Percentiles rank a stretch among this genome's conserved stretches.
phyloP scores from a whole-genome alignment of 1,139 yeast genomes.

The Geotrichum restrictum region DNA sequence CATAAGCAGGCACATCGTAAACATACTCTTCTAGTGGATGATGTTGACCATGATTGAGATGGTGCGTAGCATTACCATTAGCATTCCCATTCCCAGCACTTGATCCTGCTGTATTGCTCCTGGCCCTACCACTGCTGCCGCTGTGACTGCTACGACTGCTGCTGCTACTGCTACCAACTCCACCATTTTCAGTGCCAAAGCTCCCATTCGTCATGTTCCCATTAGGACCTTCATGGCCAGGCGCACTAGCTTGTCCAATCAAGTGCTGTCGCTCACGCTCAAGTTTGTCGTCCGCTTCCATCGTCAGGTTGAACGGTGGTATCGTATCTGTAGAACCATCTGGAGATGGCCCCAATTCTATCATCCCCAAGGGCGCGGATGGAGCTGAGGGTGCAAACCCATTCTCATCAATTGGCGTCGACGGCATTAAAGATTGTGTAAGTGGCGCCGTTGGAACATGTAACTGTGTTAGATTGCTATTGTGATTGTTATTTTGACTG shows the following conservation, averaged over 20 bases:
- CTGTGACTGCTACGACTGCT: background rate
- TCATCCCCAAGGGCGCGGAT: background rate
- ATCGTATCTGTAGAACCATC: too few relatives aligned
- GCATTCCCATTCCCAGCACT: too few relatives aligned
- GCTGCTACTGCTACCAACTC: background rate
- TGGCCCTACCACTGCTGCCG: background rate
- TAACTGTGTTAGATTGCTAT: too few relatives aligned
- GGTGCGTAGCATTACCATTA: too few relatives aligned
- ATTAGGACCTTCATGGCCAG: background rate
- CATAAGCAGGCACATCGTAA: conserved; percentile 20
- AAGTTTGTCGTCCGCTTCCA: conserved; percentile 11
- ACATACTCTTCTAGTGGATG: conserved; percentile 12
- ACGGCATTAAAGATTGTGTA: too few relatives aligned
- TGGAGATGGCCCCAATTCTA: too few relatives aligned
- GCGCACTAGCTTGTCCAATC: conserved; percentile 5
- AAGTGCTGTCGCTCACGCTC: conserved; percentile 16
- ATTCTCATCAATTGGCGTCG: too few relatives aligned
- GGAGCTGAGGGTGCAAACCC: background rate
- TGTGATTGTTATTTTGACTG: too few relatives aligned
- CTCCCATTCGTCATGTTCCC: too few relatives aligned
- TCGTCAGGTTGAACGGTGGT: background rate
- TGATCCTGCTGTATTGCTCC: too few relatives aligned
- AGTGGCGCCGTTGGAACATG: too few relatives aligned
- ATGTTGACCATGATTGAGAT: background rate
- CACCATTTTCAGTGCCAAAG: background rate